Conservation (phyloP, 2,329 filamentous ascomycete species). For the Nothopassalora personata region DNA sequence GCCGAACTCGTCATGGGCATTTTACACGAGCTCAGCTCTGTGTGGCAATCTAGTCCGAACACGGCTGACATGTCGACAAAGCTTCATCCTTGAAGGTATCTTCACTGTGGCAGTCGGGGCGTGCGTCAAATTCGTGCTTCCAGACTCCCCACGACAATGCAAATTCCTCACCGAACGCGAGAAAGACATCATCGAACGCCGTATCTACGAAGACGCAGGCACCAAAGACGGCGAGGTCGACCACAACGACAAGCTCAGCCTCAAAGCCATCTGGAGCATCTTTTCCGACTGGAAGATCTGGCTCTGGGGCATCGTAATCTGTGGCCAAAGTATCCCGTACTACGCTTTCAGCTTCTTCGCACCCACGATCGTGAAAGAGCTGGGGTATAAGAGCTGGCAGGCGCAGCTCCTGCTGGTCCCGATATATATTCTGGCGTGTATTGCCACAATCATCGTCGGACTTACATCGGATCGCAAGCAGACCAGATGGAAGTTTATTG, state of each 20-base stretch:
- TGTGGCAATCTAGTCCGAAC: neutral
- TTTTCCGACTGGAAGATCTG: constrained; percentile 45
- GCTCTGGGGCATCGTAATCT: constrained; percentile 33
- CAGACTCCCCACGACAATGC: constrained; percentile 55
- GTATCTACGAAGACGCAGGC: constrained; percentile 29
- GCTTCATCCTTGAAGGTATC: constrained; percentile 23
- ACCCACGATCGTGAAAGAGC: constrained; percentile 48
- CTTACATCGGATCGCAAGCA: constrained; percentile 17
- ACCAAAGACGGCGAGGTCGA: constrained; percentile 11
- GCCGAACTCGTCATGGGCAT: too few species aligned
- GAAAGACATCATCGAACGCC: constrained; percentile 37
- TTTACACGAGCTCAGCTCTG: too few species aligned
- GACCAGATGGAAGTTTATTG: constrained; percentile 17
- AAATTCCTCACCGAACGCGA: constrained; percentile 49
- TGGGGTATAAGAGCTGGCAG: constrained; percentile 40
- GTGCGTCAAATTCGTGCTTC: constrained; percentile 43
- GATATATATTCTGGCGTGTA: constrained; percentile 34
- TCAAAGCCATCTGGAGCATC: constrained; percentile 35
- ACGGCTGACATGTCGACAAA: constrained; percentile 10
- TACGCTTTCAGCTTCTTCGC: constrained; percentile 56
- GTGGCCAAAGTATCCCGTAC: constrained; percentile 60
- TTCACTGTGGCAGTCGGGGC: constrained; percentile 40
- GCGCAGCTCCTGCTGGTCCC: constrained; percentile 44
- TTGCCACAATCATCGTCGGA: constrained; percentile 21
- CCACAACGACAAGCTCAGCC: constrained; percentile 36